Conservation (phyloP, 768 basidiomycete genomes). For the Galerina sulciceps region DNA sequence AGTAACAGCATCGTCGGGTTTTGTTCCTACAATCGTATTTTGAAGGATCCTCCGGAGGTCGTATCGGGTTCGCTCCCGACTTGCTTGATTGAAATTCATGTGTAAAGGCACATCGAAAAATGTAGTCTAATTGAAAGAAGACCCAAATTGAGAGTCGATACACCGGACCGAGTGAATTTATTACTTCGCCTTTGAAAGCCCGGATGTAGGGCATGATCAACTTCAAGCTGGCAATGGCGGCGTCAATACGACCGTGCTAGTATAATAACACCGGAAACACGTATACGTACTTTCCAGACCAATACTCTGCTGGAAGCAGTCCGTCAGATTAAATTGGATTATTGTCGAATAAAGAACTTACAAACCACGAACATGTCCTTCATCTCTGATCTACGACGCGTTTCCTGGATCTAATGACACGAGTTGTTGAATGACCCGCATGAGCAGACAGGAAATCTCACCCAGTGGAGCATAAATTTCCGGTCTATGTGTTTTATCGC, state of each 20-base stretch:
- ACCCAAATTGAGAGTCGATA: not conserved
- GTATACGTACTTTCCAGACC: conserved; percentile 67
- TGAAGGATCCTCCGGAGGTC: conserved; percentile 80
- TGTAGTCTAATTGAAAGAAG: conserved; percentile 56
- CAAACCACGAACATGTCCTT: conserved; percentile 62
- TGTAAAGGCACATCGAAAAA: conserved; percentile 95
- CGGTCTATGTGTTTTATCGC: conserved; percentile 91
- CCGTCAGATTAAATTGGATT: not conserved
- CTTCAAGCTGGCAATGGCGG: conserved; percentile 41
- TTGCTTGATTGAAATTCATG: conserved; percentile 79
- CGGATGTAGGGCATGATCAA: conserved; percentile 60
- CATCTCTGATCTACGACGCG: conserved; percentile 47
- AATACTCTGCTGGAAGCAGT: conserved; percentile 71
- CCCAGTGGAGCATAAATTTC: conserved; percentile 71
- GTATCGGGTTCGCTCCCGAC: conserved; percentile 64
- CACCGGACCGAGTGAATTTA: conserved; percentile 10
- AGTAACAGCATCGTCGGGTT: conserved; percentile 84
- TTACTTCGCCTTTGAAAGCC: conserved; percentile 68
- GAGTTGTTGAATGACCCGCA: not conserved
- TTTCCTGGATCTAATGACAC: conserved; percentile 50
- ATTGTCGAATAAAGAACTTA: conserved; percentile 26
- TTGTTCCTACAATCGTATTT: conserved; percentile 64
- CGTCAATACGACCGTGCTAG: not conserved
- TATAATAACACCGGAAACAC: not conserved
- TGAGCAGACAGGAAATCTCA: conserved; percentile 33